Evolutionary conservation across 1,284 basidiomycete genomes (phyloP), one percentile per base, ranked within the genome.

Genomic region (Microstroma glucosiphilum): DNA sequence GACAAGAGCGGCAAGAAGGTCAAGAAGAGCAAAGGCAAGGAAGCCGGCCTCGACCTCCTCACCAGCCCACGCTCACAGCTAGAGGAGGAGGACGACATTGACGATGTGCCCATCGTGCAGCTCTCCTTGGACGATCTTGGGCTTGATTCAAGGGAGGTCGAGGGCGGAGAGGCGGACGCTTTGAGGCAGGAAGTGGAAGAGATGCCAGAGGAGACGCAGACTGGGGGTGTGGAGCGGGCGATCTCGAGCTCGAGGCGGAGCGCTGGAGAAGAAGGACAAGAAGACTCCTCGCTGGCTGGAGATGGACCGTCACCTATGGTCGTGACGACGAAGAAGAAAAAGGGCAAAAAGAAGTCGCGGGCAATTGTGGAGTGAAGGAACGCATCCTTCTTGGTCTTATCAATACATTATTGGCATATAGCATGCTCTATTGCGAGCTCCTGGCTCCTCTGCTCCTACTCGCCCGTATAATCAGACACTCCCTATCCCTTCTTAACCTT

Each of bases 401-500:
- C n/a, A n/a, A n/a, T n/a, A n/a, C n/a, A n/a, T n/a, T n/a, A n/a
- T n/a, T n/a, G n/a, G n/a, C n/a, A n/a, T n/a, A n/a, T n/a, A n/a
- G n/a, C n/a, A n/a, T n/a, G n/a, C n/a, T n/a, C n/a, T n/a, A n/a
- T n/a, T n/a, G n/a, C n/a, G n/a, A n/a, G n/a, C n/a, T n/a, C n/a
- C n/a, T n/a, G n/a, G n/a, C n/a, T n/a, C n/a, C n/a, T n/a, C n/a
- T 13, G 21, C 23, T 26, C 11, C 8, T 7, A 12, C 54, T 56
- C 13, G 7, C 8, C 23, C 54, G 25, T 30, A 12, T 61, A 55
- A 40, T 68, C 63, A 63, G 89, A 81, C 68, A 89, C 89, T 79
- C 87, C 83, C 8, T 89, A 90, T 59, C 85, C 85, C 60, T 89
- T 88, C 74, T 86, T 88, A 78, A 90, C 92, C 80, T 87, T 89